Conservation (phyloP, 768 basidiomycete species). For the Pleurotus salmoneostramineus region DNA sequence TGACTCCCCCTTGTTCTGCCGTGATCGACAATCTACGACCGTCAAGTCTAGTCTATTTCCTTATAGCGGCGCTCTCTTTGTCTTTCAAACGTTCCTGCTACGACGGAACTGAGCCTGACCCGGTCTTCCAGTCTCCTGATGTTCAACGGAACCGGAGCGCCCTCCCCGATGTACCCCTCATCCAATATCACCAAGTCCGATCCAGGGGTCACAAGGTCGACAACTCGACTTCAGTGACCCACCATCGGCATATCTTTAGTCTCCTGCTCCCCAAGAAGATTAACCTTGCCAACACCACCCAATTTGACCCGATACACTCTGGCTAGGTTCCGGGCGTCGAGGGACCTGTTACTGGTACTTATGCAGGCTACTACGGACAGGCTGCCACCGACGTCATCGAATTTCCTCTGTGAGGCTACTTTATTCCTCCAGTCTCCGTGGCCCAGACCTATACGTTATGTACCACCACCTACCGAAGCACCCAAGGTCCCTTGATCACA, state of each 20-base stretch:
- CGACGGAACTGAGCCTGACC: not conserved
- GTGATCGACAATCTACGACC: no score
- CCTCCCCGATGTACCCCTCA: not conserved
- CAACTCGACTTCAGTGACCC: no score
- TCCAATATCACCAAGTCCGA: not conserved
- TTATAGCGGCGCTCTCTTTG: no score
- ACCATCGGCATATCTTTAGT: not conserved
- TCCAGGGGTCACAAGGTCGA: not conserved
- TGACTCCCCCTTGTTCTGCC: no score
- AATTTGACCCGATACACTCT: not conserved
- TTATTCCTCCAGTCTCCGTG: not conserved
- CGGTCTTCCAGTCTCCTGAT: not conserved
- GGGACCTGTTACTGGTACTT: not conserved
- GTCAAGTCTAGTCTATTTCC: no score
- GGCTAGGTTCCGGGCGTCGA: not conserved
- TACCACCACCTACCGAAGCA: not conserved
- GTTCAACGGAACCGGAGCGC: not conserved
- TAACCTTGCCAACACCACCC: not conserved
- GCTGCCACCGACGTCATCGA: conserved; percentile 7
- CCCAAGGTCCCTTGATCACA: not conserved
- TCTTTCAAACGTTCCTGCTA: not conserved
- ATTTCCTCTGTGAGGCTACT: not conserved
- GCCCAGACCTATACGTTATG: not conserved
- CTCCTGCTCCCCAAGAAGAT: not conserved
- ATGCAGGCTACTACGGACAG: not conserved